phyloP scores from a whole-genome alignment of 2,329 filamentous ascomycete species.

The Allantophomopsis cytisporea region DNA sequence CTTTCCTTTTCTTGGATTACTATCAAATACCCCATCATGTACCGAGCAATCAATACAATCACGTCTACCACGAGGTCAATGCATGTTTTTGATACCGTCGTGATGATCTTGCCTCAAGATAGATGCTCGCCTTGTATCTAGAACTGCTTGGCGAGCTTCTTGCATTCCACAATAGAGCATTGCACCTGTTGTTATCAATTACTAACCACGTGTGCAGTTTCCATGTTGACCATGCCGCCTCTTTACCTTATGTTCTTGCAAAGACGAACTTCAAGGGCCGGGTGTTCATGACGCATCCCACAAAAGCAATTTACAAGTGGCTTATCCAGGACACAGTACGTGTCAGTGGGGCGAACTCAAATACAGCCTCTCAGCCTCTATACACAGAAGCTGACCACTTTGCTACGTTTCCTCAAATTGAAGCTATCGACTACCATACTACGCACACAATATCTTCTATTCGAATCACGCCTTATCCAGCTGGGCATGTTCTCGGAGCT shows the following conservation, averaged over 20 bases:
- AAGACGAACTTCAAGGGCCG: slow-evolving; percentile 96
- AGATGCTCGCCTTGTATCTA: slow-evolving; percentile 13
- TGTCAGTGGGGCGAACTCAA: slow-evolving; percentile 60
- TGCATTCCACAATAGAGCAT: too few species aligned
- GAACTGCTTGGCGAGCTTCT: slow-evolving; percentile 1
- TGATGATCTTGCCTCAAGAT: too few species aligned
- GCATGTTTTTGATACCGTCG: too few species aligned
- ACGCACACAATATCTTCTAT: slow-evolving; percentile 96
- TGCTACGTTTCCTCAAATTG: slow-evolving; percentile 84
- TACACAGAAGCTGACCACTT: slow-evolving; percentile 95
- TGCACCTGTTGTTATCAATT: too few species aligned
- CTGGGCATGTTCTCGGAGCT: slow-evolving; percentile 92
- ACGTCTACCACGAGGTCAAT: too few species aligned
- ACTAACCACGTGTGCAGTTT: slow-evolving; percentile 41
- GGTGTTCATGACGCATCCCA: slow-evolving; percentile 98
- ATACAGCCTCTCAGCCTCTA: slow-evolving; percentile 54
- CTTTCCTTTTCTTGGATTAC: not conserved
- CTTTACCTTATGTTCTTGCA: slow-evolving; percentile 90
- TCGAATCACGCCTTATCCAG: slow-evolving; percentile 90
- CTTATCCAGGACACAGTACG: slow-evolving; percentile 94
- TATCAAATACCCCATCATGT: slow-evolving; percentile 13
- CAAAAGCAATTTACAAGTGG: slow-evolving; percentile 99
- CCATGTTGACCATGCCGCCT: slow-evolving; percentile 95
- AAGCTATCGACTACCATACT: slow-evolving; percentile 96
- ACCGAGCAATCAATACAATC: slow-evolving; percentile 30